Conservation (phyloP, 345 rosid species). For the Clausena lansium region DNA sequence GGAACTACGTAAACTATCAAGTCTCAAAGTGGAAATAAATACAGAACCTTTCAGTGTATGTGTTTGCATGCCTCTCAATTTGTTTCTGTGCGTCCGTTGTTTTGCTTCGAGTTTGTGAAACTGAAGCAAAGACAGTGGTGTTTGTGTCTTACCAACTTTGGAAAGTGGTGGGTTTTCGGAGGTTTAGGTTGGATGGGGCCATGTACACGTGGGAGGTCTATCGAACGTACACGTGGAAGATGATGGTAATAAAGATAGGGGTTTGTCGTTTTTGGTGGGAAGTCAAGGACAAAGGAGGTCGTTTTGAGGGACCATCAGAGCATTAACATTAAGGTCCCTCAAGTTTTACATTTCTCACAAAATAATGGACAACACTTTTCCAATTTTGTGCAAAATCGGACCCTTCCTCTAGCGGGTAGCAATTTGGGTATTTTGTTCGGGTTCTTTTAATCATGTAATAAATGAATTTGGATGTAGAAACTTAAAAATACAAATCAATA, state of each 20-base stretch:
- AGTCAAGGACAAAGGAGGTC: slow-evolving; percentile 10
- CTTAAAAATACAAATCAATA: too few relatives aligned
- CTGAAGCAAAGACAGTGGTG: slow-evolving; percentile 42
- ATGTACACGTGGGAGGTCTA: slow-evolving; percentile 22
- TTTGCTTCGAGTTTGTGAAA: slow-evolving; percentile 34
- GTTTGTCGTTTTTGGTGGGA: slow-evolving; percentile 14
- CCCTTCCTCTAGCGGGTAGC: too few relatives aligned
- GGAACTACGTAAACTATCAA: slow-evolving; percentile 35
- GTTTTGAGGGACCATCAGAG: slow-evolving; percentile 22
- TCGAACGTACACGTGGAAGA: slow-evolving; percentile 1
- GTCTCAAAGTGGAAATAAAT: slow-evolving; percentile 34
- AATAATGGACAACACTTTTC: not conserved
- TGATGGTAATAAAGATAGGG: not conserved
- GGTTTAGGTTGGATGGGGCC: slow-evolving; percentile 5
- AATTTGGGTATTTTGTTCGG: too few relatives aligned
- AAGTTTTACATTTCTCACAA: not conserved
- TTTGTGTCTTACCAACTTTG: slow-evolving; percentile 58
- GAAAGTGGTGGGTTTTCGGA: slow-evolving; percentile 21
- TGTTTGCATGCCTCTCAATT: slow-evolving; percentile 39
- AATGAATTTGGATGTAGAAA: too few relatives aligned
- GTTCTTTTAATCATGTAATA: too few relatives aligned
- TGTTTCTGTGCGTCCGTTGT: slow-evolving; percentile 19
- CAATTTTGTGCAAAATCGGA: not conserved
- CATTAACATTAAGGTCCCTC: not conserved
- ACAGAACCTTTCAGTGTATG: slow-evolving; percentile 29